phyloP scores from a whole-genome alignment of 75 land plant species.

The Isoetes taiwanensis region DNA sequence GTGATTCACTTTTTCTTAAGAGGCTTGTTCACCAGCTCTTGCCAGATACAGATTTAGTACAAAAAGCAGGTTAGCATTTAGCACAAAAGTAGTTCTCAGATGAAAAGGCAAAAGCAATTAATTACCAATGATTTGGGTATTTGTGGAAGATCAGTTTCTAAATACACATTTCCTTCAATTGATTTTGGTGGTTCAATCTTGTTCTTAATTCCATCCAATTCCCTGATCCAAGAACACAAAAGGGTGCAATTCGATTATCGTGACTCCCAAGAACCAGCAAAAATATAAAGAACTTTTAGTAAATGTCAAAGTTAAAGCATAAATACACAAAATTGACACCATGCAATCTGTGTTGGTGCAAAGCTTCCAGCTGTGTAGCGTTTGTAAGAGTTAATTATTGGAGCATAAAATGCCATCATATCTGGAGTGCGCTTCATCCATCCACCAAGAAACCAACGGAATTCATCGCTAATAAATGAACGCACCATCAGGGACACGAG shows the following conservation, averaged over 20 bases:
- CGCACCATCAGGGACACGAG: too few species aligned
- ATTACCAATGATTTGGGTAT: conserved; percentile 15
- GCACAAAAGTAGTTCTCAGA: too few species aligned
- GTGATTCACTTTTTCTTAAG: too few species aligned
- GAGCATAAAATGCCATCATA: conserved; percentile 17
- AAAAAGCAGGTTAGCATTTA: too few species aligned
- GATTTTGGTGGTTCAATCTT: conserved; percentile 13
- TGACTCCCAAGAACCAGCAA: too few species aligned
- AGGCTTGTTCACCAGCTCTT: too few species aligned
- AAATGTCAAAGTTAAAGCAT: too few species aligned
- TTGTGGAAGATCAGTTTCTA: conserved; percentile 9
- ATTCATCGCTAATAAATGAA: conserved; percentile 24
- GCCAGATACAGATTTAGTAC: too few species aligned
- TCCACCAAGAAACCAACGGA: conserved; percentile 19
- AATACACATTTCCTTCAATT: conserved; percentile 15
- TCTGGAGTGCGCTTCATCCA: conserved; percentile 27
- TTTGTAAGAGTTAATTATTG: conserved; percentile 19
- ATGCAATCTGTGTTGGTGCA: conserved; percentile 20
- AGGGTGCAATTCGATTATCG: conserved; percentile 20
- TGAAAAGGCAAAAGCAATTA: not conserved
- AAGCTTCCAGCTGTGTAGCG: conserved; percentile 17
- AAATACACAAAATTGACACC: too few species aligned
- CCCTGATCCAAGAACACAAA: conserved; percentile 16
- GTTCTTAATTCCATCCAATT: conserved; percentile 18
- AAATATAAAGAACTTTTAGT: too few species aligned